Conservation (phyloP, 202 grass and related monocot species). For the Digitaria exilis region DNA sequence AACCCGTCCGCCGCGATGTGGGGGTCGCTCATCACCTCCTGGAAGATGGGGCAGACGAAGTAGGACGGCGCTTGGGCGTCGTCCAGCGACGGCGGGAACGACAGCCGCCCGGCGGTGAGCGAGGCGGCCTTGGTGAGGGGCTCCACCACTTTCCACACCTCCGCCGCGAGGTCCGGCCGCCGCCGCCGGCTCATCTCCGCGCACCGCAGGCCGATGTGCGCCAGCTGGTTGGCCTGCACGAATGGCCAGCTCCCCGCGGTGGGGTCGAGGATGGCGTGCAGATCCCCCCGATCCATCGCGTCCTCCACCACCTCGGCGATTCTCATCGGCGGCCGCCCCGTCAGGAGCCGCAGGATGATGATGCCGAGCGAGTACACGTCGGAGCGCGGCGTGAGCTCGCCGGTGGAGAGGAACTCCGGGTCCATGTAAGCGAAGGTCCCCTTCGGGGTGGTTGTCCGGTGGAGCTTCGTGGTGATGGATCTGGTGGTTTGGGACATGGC, state of each 20-base stretch:
- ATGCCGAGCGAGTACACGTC: conserved; percentile 71
- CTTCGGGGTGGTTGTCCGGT: conserved; percentile 42
- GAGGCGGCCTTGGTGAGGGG: conserved; percentile 46
- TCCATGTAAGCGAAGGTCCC: conserved; percentile 71
- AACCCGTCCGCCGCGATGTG: conserved; percentile 59
- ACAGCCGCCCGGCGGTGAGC: not conserved
- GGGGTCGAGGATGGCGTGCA: conserved; percentile 50
- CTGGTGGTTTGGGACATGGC: conserved; percentile 9
- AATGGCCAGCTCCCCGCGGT: conserved; percentile 67
- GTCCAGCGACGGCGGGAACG: conserved; percentile 13
- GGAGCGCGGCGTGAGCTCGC: conserved; percentile 54
- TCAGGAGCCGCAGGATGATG: conserved; percentile 62
- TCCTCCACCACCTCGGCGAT: conserved; percentile 52
- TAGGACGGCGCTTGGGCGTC: conserved; percentile 46
- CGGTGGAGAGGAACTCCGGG: conserved; percentile 55
- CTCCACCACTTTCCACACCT: conserved; percentile 56
- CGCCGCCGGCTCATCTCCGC: conserved; percentile 46
- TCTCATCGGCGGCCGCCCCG: conserved; percentile 42
- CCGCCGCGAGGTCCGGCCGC: conserved; percentile 54
- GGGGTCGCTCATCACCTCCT: conserved; percentile 68
- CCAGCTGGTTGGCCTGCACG: conserved; percentile 64
- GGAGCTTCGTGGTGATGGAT: conserved; percentile 31
- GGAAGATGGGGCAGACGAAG: conserved; percentile 68
- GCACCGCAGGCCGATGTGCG: conserved; percentile 57
- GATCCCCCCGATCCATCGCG: conserved; percentile 37